Evolutionary conservation across 2,329 filamentous ascomycete species (phyloP), one percentile per base, ranked within the genome.

Genomic region (Colletotrichum endophyticum): DNA sequence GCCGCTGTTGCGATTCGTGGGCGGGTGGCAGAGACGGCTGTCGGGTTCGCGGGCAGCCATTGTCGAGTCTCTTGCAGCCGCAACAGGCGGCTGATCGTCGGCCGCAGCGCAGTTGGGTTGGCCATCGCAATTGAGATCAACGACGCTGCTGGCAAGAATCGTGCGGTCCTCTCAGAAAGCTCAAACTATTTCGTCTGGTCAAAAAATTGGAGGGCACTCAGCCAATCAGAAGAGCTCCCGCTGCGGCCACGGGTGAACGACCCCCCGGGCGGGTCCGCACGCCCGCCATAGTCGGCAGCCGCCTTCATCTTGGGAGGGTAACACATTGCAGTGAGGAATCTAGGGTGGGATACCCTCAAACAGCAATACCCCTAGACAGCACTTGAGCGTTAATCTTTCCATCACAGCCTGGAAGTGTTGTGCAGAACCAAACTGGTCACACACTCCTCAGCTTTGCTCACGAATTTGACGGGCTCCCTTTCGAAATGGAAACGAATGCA

Each of bases 31-130:
- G 67, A 19, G 25, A 44, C 30, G 22, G 53, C 30, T 36, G 59
- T 32, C 8, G 66, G 36, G 16, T 59, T 70, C 49, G 66, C 22
- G 22, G 71, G 61, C 25, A 78, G 39, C 66, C 61, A 69, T 36
- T 69, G 66, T 9, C 72, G 62, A 36, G 64, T 67, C 25, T 77
- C 73, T 30, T 69, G 72, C 19, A 77, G 67, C 66, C 78, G 79
- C 72, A 82, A 53, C 70, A 82, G 76, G 70, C 83, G 80, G 67
- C 81, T 80, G 69, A 84, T 79, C 49, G 80, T 80, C 66, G 83
- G 81, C 79, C 83, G 80, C 66, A 84, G 70, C 28, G 80, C 78
- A 64, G 76, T 78, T 30, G 81, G 72, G 72, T 79, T 81, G 64
- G 83, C 82, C 83, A 85, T 85, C 67, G 70, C 67, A 68, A 78